These are phyloP conservation scores for Cylindrodendrum hubeiense DNA, from an alignment of 2,329 filamentous ascomycete species.

Conservation along the genomic window DNA sequence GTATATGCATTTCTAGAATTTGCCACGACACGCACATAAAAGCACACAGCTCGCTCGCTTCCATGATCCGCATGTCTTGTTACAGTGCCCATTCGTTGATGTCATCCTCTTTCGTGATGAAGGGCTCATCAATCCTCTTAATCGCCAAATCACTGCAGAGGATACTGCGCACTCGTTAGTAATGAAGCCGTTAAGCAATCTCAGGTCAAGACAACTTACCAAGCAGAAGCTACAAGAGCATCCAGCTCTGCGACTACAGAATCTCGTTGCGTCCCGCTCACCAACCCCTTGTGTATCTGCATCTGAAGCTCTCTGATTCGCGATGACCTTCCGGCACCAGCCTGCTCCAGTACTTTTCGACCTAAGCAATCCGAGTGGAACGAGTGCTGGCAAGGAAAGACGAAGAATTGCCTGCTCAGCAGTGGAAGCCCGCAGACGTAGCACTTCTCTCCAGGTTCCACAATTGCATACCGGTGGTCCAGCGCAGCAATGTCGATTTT, in stretches of 20 bases:
- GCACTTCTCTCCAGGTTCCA: conserved; percentile 95
- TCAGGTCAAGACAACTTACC: conserved; percentile 65
- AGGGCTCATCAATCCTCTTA: conserved; percentile 93
- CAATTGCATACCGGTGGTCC: conserved; percentile 92
- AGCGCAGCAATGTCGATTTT: conserved; percentile 88
- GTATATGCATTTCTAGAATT: conserved; percentile 46
- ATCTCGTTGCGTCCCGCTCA: conserved; percentile 79
- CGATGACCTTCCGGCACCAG: conserved; percentile 79
- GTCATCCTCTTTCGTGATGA: conserved; percentile 81
- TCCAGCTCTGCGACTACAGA: conserved; percentile 90
- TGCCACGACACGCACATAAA: conserved; percentile 32
- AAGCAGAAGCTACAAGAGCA: conserved; percentile 89
- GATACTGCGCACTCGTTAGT: conserved; percentile 69
- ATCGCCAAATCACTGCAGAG: conserved; percentile 96
- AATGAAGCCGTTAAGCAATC: conserved; percentile 7
- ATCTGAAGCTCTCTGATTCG: conserved; percentile 88
- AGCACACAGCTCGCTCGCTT: conserved; percentile 27
- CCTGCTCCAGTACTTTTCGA: conserved; percentile 84
- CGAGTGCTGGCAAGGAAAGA: conserved; percentile 97
- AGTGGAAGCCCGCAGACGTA: conserved; percentile 89
- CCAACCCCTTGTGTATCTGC: conserved; percentile 82
- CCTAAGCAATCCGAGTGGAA: conserved; percentile 97
- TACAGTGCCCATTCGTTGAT: conserved; percentile 83
- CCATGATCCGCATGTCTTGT: conserved; percentile 33
- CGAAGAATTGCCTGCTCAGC: conserved; percentile 93